These are phyloP conservation scores for Phytophthora citricola DNA, from an alignment of 352 stramenopile species.

Conservation along the genomic window DNA sequence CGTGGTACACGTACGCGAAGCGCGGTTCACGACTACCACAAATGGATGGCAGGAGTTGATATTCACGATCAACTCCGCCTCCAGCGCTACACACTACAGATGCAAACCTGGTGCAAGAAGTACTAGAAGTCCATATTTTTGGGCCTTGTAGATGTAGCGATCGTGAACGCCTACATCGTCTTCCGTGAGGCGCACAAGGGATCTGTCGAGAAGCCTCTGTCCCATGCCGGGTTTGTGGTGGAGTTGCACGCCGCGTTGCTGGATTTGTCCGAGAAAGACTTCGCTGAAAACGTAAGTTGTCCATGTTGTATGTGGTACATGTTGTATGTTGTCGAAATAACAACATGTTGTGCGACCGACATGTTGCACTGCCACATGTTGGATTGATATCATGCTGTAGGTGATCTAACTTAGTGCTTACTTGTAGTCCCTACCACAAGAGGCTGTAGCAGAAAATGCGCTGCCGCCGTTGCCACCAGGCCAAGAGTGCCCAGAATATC, in stretches of 20 bases:
- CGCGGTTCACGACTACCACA: no score
- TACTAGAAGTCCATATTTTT: constrained; percentile 38
- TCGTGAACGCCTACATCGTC: not conserved
- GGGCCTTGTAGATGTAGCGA: not conserved
- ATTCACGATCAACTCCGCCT: constrained; percentile 26
- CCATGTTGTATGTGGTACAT: constrained; percentile 2
- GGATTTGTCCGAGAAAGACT: not conserved
- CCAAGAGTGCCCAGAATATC: constrained; percentile 8
- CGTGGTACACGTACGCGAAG: no score
- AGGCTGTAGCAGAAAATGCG: no score
- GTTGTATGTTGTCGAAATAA: not conserved
- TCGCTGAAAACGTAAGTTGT: not conserved
- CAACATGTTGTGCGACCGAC: not conserved
- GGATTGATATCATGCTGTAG: not conserved
- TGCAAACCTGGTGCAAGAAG: constrained; percentile 18
- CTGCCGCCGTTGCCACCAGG: not conserved
- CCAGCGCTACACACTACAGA: constrained; percentile 26
- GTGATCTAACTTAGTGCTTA: not conserved
- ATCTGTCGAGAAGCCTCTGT: not conserved
- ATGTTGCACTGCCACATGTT: not conserved
- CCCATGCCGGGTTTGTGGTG: constrained; percentile 14
- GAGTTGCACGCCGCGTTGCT: constrained; percentile 23
- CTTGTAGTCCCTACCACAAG: not conserved
- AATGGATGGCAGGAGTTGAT: no score
- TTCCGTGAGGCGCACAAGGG: not conserved